Percentiles rank a stretch among this genome's conserved stretches.
Evolutionary conservation across 2,329 filamentous ascomycete genomes (phyloP).

Genomic region (Sclerotinia subarctica): DNA sequence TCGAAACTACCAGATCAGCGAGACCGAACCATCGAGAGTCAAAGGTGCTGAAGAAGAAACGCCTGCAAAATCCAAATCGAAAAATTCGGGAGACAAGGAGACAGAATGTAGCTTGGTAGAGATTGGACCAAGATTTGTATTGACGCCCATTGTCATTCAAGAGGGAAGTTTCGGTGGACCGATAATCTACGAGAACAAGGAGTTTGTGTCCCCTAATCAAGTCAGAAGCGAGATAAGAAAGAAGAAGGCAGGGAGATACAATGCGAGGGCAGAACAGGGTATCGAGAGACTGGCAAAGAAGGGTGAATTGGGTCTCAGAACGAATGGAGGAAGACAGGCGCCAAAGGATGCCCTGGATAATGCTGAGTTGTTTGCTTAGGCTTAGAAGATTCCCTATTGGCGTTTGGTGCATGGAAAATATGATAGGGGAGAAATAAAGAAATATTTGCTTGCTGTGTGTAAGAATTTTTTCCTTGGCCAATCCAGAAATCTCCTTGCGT

Average conservation of each 20-base stretch:
- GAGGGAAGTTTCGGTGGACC: constrained; percentile 94
- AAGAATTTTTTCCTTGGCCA: not conserved
- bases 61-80: constrained; percentile 44
- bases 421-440: constrained; percentile 2
- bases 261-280: constrained; percentile 69
- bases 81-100: constrained; percentile 46
- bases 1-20: constrained; percentile 87
- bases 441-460: not conserved
- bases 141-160: constrained; percentile 92
- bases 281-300: constrained; percentile 72
- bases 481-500: not conserved
- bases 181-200: constrained; percentile 97
- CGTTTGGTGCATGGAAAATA: constrained; percentile 20
- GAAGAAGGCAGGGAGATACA: constrained; percentile 74
- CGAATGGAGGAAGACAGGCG: constrained; percentile 59
- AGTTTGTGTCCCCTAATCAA: constrained; percentile 96
- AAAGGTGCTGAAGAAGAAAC: constrained; percentile 40
- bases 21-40: constrained; percentile 63
- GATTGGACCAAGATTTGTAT: constrained; percentile 88
- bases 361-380: constrained; percentile 68
- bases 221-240: constrained; percentile 76
- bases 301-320: constrained; percentile 71
- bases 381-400: constrained; percentile 16
- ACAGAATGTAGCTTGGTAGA: constrained; percentile 83
- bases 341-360: constrained; percentile 72